Evolutionary conservation across 805 yeast species (phyloP), one percentile per base, ranked within the genome.

Genomic region (Suhomyces sp.): DNA sequence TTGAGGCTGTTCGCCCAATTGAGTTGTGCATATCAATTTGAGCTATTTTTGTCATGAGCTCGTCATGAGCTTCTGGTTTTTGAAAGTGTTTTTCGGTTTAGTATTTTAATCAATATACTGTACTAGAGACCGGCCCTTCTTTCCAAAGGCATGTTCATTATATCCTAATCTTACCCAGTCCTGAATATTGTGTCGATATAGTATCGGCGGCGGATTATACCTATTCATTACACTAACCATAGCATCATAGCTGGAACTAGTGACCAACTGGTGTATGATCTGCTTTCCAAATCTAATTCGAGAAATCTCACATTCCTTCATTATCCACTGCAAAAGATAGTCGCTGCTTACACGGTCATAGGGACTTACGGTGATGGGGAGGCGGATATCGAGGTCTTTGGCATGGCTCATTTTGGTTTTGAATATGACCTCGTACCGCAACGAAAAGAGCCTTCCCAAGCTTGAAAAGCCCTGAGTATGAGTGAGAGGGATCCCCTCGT

Each of bases 291-390:
- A 75, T 27, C 46, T 52, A 20, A 55, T 57, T 8, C 63, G 61
- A 1, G 86, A 81, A 21, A 69, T 52, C 37, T 77, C 80, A 49
- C 81, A 79, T 61, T 84, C 86, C 46, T 75, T 71, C 52, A 74
- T 56, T 15, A 84, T 81, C 78, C 86, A 76, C 53, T 72, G 74
- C 50, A 83, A 71, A 10, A 84, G 61, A 51, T 81, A 76, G 31
- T 72, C 76, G 41, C 84, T 69, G 57, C 79, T 74, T 2, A 64
- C 57, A 35, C 78, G 63, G 57, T 81, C 77, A 68, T 77, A 82
- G 1, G 85, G 84, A 24, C 84, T 71, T 0, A 85, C 72, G 0
- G 79, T 79, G 4, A 85, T 65, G 1, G 86, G 87, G 20, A 82
- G 73, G 13, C 69, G 62, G 9, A 80, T 62, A 43, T 75, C 79